Percentiles rank a stretch among this genome's conserved stretches.
Evolutionary conservation across 768 basidiomycete genomes (phyloP).

Genomic region (Suillus ampliporus): DNA sequence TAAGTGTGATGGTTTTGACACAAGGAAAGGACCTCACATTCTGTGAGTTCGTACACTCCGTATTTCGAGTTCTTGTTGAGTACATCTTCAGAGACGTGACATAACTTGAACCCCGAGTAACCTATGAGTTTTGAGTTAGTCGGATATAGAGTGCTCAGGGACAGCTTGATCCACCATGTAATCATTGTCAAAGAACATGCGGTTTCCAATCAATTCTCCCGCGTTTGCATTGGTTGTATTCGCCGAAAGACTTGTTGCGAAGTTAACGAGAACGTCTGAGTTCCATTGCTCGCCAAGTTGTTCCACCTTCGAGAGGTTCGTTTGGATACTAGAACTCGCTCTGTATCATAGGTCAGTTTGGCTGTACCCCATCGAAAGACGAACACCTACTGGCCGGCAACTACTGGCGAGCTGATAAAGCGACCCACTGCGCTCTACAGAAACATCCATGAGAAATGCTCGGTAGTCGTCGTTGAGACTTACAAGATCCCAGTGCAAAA

Average conservation of each 20-base stretch:
- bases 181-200: conserved; percentile 71
- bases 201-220: conserved; percentile 58
- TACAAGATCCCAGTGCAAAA: conserved; percentile 75
- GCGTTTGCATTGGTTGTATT: conserved; percentile 55
- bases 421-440: conserved; percentile 64
- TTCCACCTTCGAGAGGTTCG: conserved; percentile 58
- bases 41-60: conserved; percentile 67
- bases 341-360: conserved; percentile 35
- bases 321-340: conserved; percentile 59
- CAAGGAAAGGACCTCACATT: conserved; percentile 47
- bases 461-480: conserved; percentile 30
- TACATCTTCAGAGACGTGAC: conserved; percentile 68
- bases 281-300: conserved; percentile 59
- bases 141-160: neutral
- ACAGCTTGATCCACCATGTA: conserved; percentile 57
- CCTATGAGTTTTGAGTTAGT: conserved; percentile 39
- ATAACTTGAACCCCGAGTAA: conserved; percentile 66
- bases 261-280: conserved; percentile 45
- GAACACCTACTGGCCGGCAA: conserved; percentile 47
- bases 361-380: neutral
- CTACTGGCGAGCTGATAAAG: conserved; percentile 70
- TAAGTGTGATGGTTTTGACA: neutral
- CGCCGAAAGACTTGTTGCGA: conserved; percentile 44
- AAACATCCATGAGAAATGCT: conserved; percentile 10
- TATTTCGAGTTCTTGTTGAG: conserved; percentile 61